Evolutionary conservation across 2,329 filamentous ascomycete genomes (phyloP), one percentile per base, ranked within the genome.

Genomic region (Penicillium sp.): DNA sequence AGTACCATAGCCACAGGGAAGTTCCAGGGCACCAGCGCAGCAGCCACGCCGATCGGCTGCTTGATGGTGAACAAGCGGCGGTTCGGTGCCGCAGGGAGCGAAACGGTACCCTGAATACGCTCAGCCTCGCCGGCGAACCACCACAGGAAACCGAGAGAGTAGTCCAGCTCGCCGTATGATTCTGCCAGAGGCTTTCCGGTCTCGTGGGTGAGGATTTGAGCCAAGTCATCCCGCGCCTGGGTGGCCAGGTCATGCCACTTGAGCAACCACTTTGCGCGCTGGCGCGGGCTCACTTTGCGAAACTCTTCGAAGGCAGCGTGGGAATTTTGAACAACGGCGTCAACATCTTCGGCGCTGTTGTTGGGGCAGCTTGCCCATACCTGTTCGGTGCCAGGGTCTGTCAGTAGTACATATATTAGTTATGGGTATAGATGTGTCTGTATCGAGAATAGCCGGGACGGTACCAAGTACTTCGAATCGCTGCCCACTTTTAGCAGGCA

Each of bases 21-120:
- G 68, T 91, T 90, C 89, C 89, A 91, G 4, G 89, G 89, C 1
- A 91, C 88, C 16, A 92, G 77, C 0, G 88, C 89, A 0, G 84
- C 88, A 0, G 85, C 82, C 11, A 90, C 87, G 58, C 89, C 89
- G 60, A 91, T 83, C 0, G 89, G 89, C 74, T 91, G 89, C 79
- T 93, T 93, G 67, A 93, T 84, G 0, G 88, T 89, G 62, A 93
- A 85, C 2, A 88, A 82, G 13, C 89, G 82, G 6, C 90, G 80
- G 35, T 86, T 85, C 0, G 89, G 85, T 0, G 85, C 77, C 0
- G 89, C 80, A 0, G 87, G 83, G 0, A 82, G 80, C 49, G 85
- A 83, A 4, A 89, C 82, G 0, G 83, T 83, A 16, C 90, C 90
- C 28, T 84, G 81, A n/a, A 88, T 82, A 37, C 86, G 80, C 74